These are phyloP conservation scores for Aspergillus tamarii DNA, from an alignment of 2,329 filamentous ascomycete species.

Conservation along the genomic window DNA sequence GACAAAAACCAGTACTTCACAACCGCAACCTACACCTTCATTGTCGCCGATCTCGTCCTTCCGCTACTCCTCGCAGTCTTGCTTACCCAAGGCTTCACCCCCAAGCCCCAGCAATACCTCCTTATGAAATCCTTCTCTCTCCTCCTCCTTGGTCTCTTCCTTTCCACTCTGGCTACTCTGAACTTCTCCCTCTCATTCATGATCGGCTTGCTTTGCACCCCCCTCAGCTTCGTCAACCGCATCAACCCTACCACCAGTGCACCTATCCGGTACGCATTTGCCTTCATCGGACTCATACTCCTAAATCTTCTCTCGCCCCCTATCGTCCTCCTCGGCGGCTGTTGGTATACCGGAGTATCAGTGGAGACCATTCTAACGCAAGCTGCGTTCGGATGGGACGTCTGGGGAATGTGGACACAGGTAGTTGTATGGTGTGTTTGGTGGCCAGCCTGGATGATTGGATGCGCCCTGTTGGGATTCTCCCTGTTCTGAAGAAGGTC, in stretches of 20 bases:
- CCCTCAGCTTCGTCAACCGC: conserved; percentile 70
- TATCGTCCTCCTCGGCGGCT: conserved; percentile 53
- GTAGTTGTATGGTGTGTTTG: conserved; percentile 92
- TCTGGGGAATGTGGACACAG: conserved; percentile 87
- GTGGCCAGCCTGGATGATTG: conserved; percentile 89
- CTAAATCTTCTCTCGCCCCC: conserved; percentile 67
- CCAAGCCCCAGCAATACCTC: conserved; percentile 70
- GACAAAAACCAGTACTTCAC: conserved; percentile 57
- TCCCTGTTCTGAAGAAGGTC: conserved; percentile 31
- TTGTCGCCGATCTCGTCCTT: conserved; percentile 58
- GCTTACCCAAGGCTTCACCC: conserved; percentile 55
- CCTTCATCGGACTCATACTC: conserved; percentile 51
- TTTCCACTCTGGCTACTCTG: conserved; percentile 88
- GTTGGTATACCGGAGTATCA: conserved; percentile 51
- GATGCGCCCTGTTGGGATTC: conserved; percentile 40
- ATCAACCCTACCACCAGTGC: conserved; percentile 26
- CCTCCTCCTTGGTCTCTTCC: conserved; percentile 86
- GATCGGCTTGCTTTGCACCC: conserved; percentile 75
- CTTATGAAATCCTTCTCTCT: conserved; percentile 89
- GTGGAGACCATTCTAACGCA: conserved; percentile 66
- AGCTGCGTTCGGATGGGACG: conserved; percentile 84
- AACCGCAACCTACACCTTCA: conserved; percentile 62
- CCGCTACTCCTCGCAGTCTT: conserved; percentile 61
- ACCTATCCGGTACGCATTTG: conserved; percentile 25
- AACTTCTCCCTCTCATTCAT: conserved; percentile 93